phyloP scores from a whole-genome alignment of 2,329 filamentous ascomycete species.

The Pestalotiopsis sp. region DNA sequence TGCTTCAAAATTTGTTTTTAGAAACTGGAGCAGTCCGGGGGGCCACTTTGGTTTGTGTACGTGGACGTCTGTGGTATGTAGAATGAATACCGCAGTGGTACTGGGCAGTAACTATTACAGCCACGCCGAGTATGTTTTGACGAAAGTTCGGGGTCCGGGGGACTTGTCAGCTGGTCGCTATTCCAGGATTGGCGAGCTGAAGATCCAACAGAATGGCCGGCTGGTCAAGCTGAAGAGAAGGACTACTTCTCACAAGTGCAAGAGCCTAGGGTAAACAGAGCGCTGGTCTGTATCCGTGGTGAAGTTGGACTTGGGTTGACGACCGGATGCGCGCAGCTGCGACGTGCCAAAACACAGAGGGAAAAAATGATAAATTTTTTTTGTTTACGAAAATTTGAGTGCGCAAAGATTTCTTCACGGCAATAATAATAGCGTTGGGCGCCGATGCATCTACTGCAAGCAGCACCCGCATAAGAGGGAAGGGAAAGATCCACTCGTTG shows the following conservation, averaged over 20 bases:
- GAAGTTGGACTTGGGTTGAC: background rate
- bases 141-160: background rate
- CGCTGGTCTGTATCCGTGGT: background rate
- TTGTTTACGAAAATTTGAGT: constrained; percentile 7
- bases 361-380: background rate
- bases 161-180: background rate
- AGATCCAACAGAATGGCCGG: background rate
- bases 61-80: background rate
- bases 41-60: background rate
- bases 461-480: background rate
- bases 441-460: constrained; percentile 11
- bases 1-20: constrained; percentile 14
- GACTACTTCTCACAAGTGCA: background rate
- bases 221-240: background rate
- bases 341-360: background rate
- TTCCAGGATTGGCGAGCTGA: background rate
- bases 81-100: background rate
- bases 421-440: constrained; percentile 8
- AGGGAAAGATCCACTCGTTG: constrained; percentile 5
- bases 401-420: constrained; percentile 11
- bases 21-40: constrained; percentile 3
- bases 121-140: background rate
- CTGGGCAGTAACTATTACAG: background rate
- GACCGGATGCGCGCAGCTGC: background rate
- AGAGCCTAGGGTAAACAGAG: background rate